Evolutionary conservation across 352 stramenopile genomes (phyloP), one percentile per base, ranked within the genome.

Genomic region (Pythium insidiosum): DNA sequence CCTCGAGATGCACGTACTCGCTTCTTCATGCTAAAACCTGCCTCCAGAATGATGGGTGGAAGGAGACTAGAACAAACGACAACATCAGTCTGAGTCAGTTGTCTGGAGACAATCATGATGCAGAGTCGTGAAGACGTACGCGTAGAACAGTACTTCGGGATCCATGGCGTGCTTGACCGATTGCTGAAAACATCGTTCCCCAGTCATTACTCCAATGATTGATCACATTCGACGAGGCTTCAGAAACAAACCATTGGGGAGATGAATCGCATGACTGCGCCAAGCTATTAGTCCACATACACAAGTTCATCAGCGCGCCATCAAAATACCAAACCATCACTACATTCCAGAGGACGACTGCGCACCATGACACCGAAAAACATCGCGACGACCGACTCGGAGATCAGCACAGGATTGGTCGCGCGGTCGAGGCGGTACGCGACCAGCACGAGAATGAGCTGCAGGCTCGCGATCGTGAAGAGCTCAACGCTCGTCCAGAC

Each of bases 21-120:
- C 54, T 90, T 90, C 62, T 93, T 90, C 76, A 91, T 93, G 42
- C 70, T 91, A 46, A 93, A 93, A 6, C 81, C 81, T 13, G 78
- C 81, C 50, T 93, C 81, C 11, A 91, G 48, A 28, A 93, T 93
- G 56, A 93, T 93, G 24, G 81, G 81, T 10, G 81, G 81, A 15
- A 93, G 52, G 20, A 74, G 31, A 35, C 54, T 59, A 30, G 6
- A 52, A n/a, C n/a, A n/a, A n/a, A n/a, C n/a, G n/a, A n/a, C n/a
- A n/a, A n/a, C n/a, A n/a, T n/a, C n/a, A n/a, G n/a, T n/a, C n/a
- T n/a, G n/a, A n/a, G n/a, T n/a, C n/a, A n/a, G n/a, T n/a, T n/a
- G n/a, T n/a, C n/a, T n/a, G n/a, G n/a, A n/a, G n/a, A n/a, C n/a
- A n/a, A n/a, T n/a, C n/a, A n/a, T n/a, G n/a, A n/a, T n/a, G n/a